A percentile compares a stretch with the other conserved stretches of the same genome.
Evolutionary conservation across 495 filamentous ascomycete species (phyloP).

Genomic region (Lasiosphaeriaceae sp.): DNA sequence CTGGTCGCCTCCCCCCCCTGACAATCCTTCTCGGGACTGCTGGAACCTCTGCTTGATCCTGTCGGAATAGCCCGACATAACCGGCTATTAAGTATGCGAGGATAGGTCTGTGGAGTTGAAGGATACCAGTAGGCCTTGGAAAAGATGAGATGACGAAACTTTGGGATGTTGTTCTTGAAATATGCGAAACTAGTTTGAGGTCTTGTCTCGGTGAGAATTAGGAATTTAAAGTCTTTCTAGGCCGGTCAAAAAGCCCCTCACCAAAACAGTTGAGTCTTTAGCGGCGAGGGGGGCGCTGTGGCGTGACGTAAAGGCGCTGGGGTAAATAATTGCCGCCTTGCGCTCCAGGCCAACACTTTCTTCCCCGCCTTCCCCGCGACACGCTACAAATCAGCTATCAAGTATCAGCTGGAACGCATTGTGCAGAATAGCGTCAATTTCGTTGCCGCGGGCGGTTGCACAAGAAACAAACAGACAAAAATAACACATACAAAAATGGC

Average conservation of each 20-base stretch:
- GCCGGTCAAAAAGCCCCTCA: too few species aligned
- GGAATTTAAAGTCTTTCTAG: neutral
- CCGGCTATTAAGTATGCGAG: too few species aligned
- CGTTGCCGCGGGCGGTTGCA: neutral
- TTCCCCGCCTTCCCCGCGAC: neutral
- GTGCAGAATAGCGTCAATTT: neutral
- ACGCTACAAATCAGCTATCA: neutral
- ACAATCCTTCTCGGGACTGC: neutral
- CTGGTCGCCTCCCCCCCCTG: constrained; percentile 6
- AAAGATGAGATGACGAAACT: constrained; percentile 36
- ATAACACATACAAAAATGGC: constrained; percentile 8
- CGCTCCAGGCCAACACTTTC: constrained; percentile 18
- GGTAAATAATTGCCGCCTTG: constrained; percentile 13
- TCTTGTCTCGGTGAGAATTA: too few species aligned
- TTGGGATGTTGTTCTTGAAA: constrained; percentile 43
- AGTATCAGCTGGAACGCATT: neutral
- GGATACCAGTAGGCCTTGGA: constrained; percentile 43
- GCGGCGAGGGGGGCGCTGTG: constrained; percentile 7
- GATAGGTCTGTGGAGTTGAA: neutral
- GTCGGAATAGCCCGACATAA: neutral
- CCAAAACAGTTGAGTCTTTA: neutral
- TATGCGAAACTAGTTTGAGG: too few species aligned
- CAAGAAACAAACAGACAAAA: constrained; percentile 7
- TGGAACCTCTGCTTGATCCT: neutral
- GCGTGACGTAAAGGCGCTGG: constrained; percentile 3